A percentile compares a stretch with the other conserved stretches of the same genome.
Conservation (phyloP, 345 rosid species). For the Populus nigra region DNA sequence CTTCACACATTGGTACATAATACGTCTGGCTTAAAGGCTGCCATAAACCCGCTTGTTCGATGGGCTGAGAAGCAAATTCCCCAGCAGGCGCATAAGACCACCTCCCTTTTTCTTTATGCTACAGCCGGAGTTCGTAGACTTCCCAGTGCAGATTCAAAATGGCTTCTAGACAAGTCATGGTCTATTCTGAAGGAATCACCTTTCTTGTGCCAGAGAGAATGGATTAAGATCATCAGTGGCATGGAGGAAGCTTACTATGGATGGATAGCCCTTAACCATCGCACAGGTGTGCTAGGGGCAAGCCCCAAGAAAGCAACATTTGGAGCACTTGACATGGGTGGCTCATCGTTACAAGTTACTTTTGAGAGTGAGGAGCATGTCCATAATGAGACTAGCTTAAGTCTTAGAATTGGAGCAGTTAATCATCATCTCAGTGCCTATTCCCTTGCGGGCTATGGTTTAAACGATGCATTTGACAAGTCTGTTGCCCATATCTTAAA, state of each 20-base stretch:
- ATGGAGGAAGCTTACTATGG: slow-evolving; percentile 94
- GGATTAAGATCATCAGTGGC: slow-evolving; percentile 85
- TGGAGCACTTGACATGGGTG: slow-evolving; percentile 98
- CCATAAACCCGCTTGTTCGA: slow-evolving; percentile 71
- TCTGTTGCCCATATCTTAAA: slow-evolving; percentile 66
- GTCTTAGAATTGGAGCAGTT: slow-evolving; percentile 73
- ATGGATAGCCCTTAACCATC: slow-evolving; percentile 94
- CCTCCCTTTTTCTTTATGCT: slow-evolving; percentile 86
- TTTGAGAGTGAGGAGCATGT: slow-evolving; percentile 66
- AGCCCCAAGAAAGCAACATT: slow-evolving; percentile 69
- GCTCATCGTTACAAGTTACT: slow-evolving; percentile 97
- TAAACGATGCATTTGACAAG: slow-evolving; percentile 96
- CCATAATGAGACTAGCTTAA: slow-evolving; percentile 58
- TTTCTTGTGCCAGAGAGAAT: slow-evolving; percentile 65
- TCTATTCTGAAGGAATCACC: slow-evolving; percentile 73
- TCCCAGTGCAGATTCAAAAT: slow-evolving; percentile 70
- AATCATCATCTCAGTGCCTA: slow-evolving; percentile 89
- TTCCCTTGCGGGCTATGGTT: slow-evolving; percentile 95
- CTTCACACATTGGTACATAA: slow-evolving; percentile 77
- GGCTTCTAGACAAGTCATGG: slow-evolving; percentile 89
- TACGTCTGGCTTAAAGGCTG: slow-evolving; percentile 68
- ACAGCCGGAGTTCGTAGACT: slow-evolving; percentile 97
- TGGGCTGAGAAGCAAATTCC: slow-evolving; percentile 98
- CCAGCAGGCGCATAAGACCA: slow-evolving; percentile 62
- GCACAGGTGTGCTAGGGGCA: slow-evolving; percentile 58